Conservation (phyloP, 2,329 filamentous ascomycete species). For the Trichophyton simii region DNA sequence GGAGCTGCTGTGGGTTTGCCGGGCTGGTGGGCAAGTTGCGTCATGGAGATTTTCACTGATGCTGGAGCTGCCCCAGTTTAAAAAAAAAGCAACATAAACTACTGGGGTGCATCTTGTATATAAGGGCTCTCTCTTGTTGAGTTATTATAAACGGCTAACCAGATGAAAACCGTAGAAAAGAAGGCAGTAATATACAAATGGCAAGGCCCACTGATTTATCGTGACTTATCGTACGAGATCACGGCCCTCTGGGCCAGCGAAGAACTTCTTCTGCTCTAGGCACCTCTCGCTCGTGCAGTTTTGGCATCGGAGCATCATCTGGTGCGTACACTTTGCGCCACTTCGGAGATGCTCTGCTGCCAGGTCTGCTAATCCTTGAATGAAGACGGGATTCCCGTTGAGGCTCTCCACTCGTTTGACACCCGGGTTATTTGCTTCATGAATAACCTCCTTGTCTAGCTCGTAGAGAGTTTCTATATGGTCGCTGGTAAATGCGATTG, state of each 20-base stretch:
- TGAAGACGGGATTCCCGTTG: constrained; percentile 85
- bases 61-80: not conserved
- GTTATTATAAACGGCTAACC: not conserved
- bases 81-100: not conserved
- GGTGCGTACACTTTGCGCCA: constrained; percentile 58
- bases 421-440: constrained; percentile 60
- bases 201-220: not conserved
- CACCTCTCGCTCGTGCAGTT: constrained; percentile 86
- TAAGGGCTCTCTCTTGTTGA: not conserved
- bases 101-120: not conserved
- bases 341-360: constrained; percentile 66
- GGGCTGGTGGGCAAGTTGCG: not conserved
- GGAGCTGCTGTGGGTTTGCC: not conserved
- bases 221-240: constrained; percentile 21
- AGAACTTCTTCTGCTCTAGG: constrained; percentile 57
- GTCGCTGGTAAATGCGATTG: constrained; percentile 96
- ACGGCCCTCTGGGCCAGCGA: constrained; percentile 34
- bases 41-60: not conserved
- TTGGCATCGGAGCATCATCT: constrained; percentile 86
- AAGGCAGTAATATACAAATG: not conserved
- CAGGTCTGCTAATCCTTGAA: constrained; percentile 75
- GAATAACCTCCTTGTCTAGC: constrained; percentile 87
- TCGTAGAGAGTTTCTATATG: constrained; percentile 97
- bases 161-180: not conserved
- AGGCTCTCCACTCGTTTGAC: constrained; percentile 85